These are phyloP conservation scores for Tephrocybe rancida DNA, from an alignment of 768 basidiomycete species.

Conservation along the genomic window DNA sequence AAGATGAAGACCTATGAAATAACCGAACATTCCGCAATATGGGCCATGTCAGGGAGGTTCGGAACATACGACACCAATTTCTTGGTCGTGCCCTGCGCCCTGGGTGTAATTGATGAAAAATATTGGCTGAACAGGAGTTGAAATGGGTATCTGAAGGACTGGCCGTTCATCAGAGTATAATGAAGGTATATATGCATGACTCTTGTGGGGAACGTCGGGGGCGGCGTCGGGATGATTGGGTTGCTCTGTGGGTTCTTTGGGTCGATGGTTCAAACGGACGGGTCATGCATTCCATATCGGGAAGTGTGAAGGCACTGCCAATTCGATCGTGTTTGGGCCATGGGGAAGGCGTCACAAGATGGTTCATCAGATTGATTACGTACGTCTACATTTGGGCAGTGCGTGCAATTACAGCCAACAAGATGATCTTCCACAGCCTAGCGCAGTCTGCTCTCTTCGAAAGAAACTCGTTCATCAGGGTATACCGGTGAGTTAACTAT, in stretches of 20 bases:
- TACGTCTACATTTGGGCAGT: neutral
- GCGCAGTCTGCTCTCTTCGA: neutral
- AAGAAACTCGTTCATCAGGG: neutral
- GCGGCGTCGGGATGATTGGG: slow-evolving; percentile 12
- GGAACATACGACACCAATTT: slow-evolving; percentile 10
- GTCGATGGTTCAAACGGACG: slow-evolving; percentile 26
- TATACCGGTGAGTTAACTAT: neutral
- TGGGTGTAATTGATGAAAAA: neutral
- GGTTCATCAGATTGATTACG: slow-evolving; percentile 12
- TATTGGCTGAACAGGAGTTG: too few relatives aligned
- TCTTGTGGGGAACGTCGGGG: slow-evolving; percentile 13
- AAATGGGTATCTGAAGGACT: too few relatives aligned
- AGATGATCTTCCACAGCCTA: neutral
- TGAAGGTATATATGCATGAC: too few relatives aligned
- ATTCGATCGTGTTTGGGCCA: slow-evolving; percentile 19
- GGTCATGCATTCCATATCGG: slow-evolving; percentile 34
- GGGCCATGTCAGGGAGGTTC: slow-evolving; percentile 7
- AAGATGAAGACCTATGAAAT: slow-evolving; percentile 11
- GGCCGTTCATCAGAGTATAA: too few relatives aligned
- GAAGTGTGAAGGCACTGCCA: slow-evolving; percentile 32
- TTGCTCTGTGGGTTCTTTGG: slow-evolving; percentile 4
- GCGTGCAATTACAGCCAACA: neutral
- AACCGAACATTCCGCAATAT: slow-evolving; percentile 18
- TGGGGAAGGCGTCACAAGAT: slow-evolving; percentile 22
- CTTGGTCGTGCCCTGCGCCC: neutral